Percentiles rank a stretch among this genome's conserved stretches.
phyloP scores from a whole-genome alignment of 768 basidiomycete genomes.

The Mycena vitilis region DNA sequence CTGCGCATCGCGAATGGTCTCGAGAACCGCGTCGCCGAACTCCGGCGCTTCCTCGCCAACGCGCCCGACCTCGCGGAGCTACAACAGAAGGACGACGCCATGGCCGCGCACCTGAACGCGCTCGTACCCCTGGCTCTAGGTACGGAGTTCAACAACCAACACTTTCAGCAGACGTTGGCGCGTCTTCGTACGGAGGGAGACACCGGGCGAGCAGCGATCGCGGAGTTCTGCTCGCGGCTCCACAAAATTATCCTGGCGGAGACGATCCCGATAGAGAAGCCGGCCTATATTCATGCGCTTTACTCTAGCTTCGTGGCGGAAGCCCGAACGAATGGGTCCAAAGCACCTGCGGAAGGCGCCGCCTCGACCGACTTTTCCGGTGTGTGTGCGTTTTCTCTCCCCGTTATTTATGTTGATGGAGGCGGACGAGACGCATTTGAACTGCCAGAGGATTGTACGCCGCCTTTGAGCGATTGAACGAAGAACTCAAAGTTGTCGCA shows the following conservation, averaged over 20 bases:
- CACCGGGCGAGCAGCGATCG: background rate
- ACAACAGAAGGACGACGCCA: background rate
- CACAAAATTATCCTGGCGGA: background rate
- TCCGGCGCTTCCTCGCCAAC: background rate
- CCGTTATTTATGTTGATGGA: background rate
- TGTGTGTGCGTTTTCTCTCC: background rate
- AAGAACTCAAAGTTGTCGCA: background rate
- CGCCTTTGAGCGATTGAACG: background rate
- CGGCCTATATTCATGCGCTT: too few species aligned
- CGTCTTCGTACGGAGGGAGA: background rate
- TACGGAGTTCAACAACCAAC: too few species aligned
- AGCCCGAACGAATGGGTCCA: too few species aligned
- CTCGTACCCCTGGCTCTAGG: background rate
- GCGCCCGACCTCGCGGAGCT: constrained; percentile 1
- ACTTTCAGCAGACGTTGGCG: background rate
- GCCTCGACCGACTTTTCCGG: background rate
- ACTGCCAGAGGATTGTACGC: background rate
- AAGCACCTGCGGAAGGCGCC: background rate
- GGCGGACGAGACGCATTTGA: background rate
- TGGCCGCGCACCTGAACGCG: background rate
- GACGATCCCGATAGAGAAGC: too few species aligned
- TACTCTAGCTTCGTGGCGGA: too few species aligned
- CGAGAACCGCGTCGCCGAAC: too few species aligned
- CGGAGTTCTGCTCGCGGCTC: background rate
- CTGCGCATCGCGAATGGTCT: too few species aligned